Percentiles rank a stretch among this genome's conserved stretches.
These are phyloP conservation scores for Tulasnella calospora DNA, from an alignment of 768 basidiomycete species.

Conservation along the genomic window DNA sequence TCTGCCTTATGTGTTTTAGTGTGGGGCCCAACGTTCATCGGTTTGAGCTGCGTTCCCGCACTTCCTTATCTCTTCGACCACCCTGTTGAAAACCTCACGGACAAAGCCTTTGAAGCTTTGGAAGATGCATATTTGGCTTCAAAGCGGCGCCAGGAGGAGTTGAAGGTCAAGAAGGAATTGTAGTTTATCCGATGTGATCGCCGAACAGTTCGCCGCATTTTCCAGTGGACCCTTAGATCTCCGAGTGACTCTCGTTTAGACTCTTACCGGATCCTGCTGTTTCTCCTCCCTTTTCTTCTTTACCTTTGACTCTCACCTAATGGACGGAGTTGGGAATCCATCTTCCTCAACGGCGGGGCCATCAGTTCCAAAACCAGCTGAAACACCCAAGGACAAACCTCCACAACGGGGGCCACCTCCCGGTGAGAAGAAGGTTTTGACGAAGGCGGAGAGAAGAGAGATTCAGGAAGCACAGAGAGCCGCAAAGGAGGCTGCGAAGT, in stretches of 20 bases:
- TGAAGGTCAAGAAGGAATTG: slow-evolving; percentile 36
- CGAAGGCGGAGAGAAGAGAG: slow-evolving; percentile 74
- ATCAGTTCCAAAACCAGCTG: background rate
- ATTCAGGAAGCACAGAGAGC: slow-evolving; percentile 76
- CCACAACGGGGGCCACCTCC: slow-evolving; percentile 23
- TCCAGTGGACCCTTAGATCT: background rate
- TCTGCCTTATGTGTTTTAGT: slow-evolving; percentile 29
- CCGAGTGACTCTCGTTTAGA: slow-evolving; percentile 9
- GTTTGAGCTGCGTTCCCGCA: slow-evolving; percentile 65
- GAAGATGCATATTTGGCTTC: slow-evolving; percentile 21
- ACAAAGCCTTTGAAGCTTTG: slow-evolving; percentile 65
- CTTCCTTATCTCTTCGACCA: slow-evolving; percentile 76
- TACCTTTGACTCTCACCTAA: background rate
- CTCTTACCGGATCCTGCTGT: background rate
- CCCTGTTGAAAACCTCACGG: slow-evolving; percentile 68
- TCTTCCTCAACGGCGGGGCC: background rate
- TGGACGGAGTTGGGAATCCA: background rate
- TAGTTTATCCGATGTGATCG: slow-evolving; percentile 31
- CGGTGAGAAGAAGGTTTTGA: slow-evolving; percentile 55
- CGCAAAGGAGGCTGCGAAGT: slow-evolving; percentile 57
- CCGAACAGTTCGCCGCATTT: background rate
- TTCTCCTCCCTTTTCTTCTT: background rate
- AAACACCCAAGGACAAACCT: slow-evolving; percentile 1
- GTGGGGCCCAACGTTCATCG: slow-evolving; percentile 74
- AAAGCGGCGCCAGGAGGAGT: slow-evolving; percentile 49